Base-by-base conservation (phyloP, 345 rosid genomes). In the Hibiscus syriacus region DNA sequence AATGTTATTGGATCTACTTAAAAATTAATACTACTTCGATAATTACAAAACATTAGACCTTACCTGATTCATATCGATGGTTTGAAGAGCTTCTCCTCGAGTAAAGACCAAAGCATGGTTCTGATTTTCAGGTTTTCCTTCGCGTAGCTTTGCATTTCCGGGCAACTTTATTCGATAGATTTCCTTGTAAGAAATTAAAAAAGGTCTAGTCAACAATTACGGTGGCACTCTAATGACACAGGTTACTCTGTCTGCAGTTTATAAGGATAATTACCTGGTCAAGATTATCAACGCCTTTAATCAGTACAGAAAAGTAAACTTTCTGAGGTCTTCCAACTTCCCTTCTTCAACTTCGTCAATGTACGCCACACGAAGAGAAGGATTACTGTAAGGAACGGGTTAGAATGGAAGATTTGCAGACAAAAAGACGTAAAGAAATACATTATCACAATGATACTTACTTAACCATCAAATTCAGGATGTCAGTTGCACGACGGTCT, bases 401-500 rank as follows among this genome's bases (percentile, higher is more conserved):
- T 32, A 32, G 36, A 32, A 32, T n/a, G n/a, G n/a, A n/a, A n/a
- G n/a, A n/a, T 7, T 32, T 32, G 6, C 36, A 7, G 36, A 32
- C 6, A 27, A 27, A 32, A 32, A 32, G 36, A 32, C 6, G 36
- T 32, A 32, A 27, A 32, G 7, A 32, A 32, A 5, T 32, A 32
- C 6, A 32, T 32, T 32, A 32, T 32, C 36, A 32, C 36, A 29
- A 50, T 12, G 30, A 71, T 38, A 53, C 81, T 69, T 72, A 94
- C 99, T 76, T 70, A 49, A 88, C 90, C 99, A 95, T 92, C 53
- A 95, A 93, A 81, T 80, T 85, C 73, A 95, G 72, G 73, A 89
- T 95, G 81, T 85, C 98, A 57, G 84, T 93, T 17, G 99, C 98
- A 80, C 96, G 89, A 55, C 67, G 69, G 79, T 83, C 80, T 61